Base-by-base conservation (phyloP, 2,329 filamentous ascomycete species). In the Sarocladium brachiariae region DNA sequence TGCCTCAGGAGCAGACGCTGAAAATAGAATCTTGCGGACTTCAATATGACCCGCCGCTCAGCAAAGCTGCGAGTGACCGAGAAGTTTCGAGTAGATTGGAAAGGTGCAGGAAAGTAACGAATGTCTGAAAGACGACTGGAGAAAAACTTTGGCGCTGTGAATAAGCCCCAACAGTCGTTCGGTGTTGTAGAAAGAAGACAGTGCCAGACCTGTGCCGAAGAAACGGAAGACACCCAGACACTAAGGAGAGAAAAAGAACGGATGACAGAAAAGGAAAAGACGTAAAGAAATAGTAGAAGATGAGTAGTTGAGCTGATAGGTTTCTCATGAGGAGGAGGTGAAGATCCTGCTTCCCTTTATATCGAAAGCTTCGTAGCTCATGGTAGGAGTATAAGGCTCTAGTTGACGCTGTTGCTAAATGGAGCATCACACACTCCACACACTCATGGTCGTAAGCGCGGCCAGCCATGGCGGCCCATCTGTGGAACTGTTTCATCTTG, bases 11-110 rank as follows among this genome's bases (percentile, higher is more conserved):
- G 59, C 59, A 53, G 63, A 54, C 37, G 56, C 19, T 50, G 63
- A 60, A 56, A 61, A 61, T 56, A 58, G 43, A 68, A 70, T 69
- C 47, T 60, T 68, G 63, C 54, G 31, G 25, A 19, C 11, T 47
- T 31, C 4, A 47, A 30, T 24, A 31, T 25, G 43, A 47, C 43
- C 33, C 43, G 43, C 43, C 33, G 43, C 43, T 25, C 13, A 7
- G 7, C 21, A n/a, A 31, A 47, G 43, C 43, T 47, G 43, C 43
- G 43, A 47, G 43, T 21, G 25, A 16, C 33, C 10, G 4, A 46
- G 49, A 24, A 35, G 21, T 13, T 49, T 34, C 33, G 27, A 23
- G 38, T 45, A 27, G 27, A 9, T 23, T 25, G 46, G 25, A n/a
- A 24, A 38, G 25, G 21, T 21, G 38, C 13, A 51, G 18, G n/a